Base-by-base conservation (phyloP, 2,329 filamentous ascomycete genomes). In the Emmonsiellopsis sp. region DNA sequence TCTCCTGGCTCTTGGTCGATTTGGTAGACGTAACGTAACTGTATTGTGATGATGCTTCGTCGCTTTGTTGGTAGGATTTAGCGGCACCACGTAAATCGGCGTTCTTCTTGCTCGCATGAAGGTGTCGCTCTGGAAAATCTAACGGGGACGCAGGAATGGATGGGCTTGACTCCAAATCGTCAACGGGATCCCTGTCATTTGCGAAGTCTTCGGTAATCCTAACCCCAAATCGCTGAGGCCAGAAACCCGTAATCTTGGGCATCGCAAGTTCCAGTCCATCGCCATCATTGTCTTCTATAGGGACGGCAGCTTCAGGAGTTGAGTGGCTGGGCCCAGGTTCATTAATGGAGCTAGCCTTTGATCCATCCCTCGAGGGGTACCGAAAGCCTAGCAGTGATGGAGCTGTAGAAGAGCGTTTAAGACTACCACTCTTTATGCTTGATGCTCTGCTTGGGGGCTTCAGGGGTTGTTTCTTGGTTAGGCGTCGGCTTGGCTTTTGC, bases 31-130 rank as follows among this genome's bases (percentile, higher is more conserved):
- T 13, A 11, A 21, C 14, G n/a, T 49, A 13, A 14, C 13, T 42
- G 11, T 31, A n/a, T 31, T 32, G 47, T 2, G 47, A 14, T 5
- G 3, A 5, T 8, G 21, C 7, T 27, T 27, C 21, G 31, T 40
- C 47, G 6, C 21, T 32, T 4, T 17, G 32, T 32, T 13, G 47
- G 40, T 31, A 49, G 5, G 45, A 40, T 8, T 40, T 53, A 9
- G 58, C 58, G 13, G 53, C 48, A 10, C 54, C 55, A 9, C 58
- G 56, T 44, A 60, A 51, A 51, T 60, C 53, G 7, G 27, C 31
- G 49, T 57, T 52, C 32, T 57, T 60, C 37, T 53, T 56, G 11
- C 54, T 50, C 5, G 55, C 49, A 51, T 58, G 58, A 49, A 60
- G 56, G 13, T 52, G 54, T 36, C 42, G 54, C 13, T 32, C 53